A percentile compares a stretch with the other conserved stretches of the same genome.
Conservation (phyloP, 306 rosid genomes). For the Elaeagnus macrophylla region DNA sequence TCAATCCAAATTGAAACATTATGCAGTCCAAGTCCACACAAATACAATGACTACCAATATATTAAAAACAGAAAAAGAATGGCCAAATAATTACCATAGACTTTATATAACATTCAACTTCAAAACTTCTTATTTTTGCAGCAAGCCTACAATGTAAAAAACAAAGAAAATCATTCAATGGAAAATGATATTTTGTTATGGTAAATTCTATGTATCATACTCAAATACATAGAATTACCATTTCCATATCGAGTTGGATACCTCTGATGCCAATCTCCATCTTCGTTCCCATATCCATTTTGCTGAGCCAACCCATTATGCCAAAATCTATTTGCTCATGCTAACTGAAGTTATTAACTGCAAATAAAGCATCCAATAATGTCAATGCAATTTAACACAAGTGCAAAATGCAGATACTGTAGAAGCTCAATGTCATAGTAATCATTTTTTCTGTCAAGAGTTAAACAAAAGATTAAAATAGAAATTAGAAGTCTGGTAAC, state of each 20-base stretch:
- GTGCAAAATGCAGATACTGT: neutral
- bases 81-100: too few species aligned
- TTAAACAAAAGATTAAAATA: too few species aligned
- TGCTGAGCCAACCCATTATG: conserved; percentile 77
- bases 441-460: too few species aligned
- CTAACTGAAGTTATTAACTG: conserved; percentile 26
- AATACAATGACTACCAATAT: too few species aligned
- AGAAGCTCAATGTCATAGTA: too few species aligned
- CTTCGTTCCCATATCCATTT: conserved; percentile 13
- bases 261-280: too few species aligned
- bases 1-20: neutral
- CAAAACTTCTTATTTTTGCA: too few species aligned
- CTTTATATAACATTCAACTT: too few species aligned
- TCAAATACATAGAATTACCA: neutral
- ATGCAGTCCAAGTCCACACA: too few species aligned
- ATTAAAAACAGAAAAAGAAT: too few species aligned
- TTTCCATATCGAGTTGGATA: too few species aligned
- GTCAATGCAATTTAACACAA: conserved; percentile 7
- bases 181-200: neutral
- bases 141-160: neutral
- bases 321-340: conserved; percentile 37
- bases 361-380: conserved; percentile 24
- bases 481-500: too few species aligned
- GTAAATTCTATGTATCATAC: neutral
- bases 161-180: neutral